Evolutionary conservation across 2,329 filamentous ascomycete genomes (phyloP).

Genomic region (Sporothrix sp.): DNA sequence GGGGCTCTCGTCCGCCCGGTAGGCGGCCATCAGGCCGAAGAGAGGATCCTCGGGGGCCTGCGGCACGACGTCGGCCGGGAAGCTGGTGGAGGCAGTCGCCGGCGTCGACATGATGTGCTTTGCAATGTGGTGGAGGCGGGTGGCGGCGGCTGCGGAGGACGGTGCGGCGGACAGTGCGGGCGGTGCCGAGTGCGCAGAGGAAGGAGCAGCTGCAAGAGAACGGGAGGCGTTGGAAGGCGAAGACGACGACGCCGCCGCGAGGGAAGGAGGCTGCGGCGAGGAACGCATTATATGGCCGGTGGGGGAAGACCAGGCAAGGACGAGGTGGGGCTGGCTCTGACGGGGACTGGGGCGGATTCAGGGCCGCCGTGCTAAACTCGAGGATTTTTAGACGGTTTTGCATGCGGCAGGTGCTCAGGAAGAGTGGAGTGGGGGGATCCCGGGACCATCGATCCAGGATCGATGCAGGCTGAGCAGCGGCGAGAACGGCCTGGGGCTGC

Average conservation of each 20-base stretch:
- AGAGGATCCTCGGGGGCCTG: constrained; percentile 91
- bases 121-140: constrained; percentile 51
- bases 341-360: neutral
- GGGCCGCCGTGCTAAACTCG: neutral
- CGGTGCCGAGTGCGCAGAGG: constrained; percentile 9
- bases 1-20: constrained; percentile 62
- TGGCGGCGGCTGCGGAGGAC: constrained; percentile 20
- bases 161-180: neutral
- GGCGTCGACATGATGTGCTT: constrained; percentile 56
- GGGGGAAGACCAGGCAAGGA: constrained; percentile 8
- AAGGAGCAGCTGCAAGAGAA: neutral
- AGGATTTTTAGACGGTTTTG: neutral
- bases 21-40: constrained; percentile 86
- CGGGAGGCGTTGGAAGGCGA: neutral
- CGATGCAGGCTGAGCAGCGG: neutral
- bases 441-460: neutral
- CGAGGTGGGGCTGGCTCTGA: constrained; percentile 12
- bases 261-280: constrained; percentile 1
- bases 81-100: constrained; percentile 50
- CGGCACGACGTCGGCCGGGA: constrained; percentile 67
- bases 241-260: constrained; percentile 6
- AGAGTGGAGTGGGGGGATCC: neutral
- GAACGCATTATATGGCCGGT: constrained; percentile 9
- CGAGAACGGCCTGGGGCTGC: neutral
- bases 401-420: constrained; percentile 1